Evolutionary conservation across 2,329 filamentous ascomycete species (phyloP), one percentile per base, ranked within the genome.

Genomic region (Pseudophaeomoniella oleicola): DNA sequence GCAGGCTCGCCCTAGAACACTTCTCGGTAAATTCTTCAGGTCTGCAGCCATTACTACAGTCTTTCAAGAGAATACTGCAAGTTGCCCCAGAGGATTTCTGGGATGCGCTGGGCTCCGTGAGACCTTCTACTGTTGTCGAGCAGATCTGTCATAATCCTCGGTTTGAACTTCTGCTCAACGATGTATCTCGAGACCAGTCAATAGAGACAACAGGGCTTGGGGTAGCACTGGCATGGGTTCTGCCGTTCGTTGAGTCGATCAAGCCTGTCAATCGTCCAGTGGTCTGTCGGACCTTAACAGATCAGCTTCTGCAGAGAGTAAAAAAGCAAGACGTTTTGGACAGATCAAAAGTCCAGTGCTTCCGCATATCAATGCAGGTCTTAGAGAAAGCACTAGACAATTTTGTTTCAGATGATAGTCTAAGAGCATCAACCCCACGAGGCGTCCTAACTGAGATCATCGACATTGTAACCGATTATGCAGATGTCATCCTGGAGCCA

Each of bases 51-150:
- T 65, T 90, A 12, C 67, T 93, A 32, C 73, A 76, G 38, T 75
- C 78, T 1, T 71, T 94, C 42, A 74, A 72, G 32, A 66, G 65
- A 10, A 68, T 94, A 12, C 64, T 94, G 36, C 71, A 78, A 44
- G 86, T 82, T 47, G 80, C 83, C 0, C 71, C 85, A 0, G 72
- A 71, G 37, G 81, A 82, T 32, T 90, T 94, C 48, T 94, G 88
- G 88, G 80, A 85, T 48, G 79, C 85, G 2, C 79, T 93, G 60
- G 78, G 81, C 35, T 74, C 84, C 18, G 83, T 88, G 35, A 80
- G 82, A 1, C 80, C 85, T 3, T 77, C 78, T 30, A 75, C 79
- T 19, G 75, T 96, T 34, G 75, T 85, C n/a, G 86, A 94, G 52
- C 72, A 86, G 44, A 72, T 94, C 31, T 83, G 90, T 48, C 73